Evolutionary conservation across 306 rosid genomes (phyloP), one percentile per base, ranked within the genome.

Genomic region (Acacia confusa): DNA sequence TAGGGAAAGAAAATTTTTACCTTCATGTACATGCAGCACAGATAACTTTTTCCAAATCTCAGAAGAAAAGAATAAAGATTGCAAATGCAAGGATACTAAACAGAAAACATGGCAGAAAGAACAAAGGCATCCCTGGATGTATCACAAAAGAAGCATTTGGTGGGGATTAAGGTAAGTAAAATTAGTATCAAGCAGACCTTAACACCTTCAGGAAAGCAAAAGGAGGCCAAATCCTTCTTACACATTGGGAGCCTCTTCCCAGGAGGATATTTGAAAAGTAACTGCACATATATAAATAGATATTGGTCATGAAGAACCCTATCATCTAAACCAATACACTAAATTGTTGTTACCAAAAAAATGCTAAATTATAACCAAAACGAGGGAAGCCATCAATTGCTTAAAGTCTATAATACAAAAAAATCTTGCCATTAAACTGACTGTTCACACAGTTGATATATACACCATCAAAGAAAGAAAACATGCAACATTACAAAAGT

Each of bases 181-280:
- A 74, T 72, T 41, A 72, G 77, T 74, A 75, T 80, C 79, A 83
- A 85, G 77, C 80, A 81, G 84, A 95, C 99, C 99, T 92, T 90
- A 84, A 93, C 92, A 47, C 98, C 94, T 74, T 78, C 89, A 41
- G 99, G 99, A 82, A 93, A 95, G 88, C 98, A 95, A 83, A 95
- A 95, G 78, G 94, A 87, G 69, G 93, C 86, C 83, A 95, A 84
- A 71, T 95, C 99, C 82, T 88, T 88, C 89, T 74, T 67, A 45
- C 92, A 96, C 88, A 92, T 79, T 30, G 91, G 81, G 58, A 93
- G 74, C 91, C 81, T 89, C 90, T 85, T 92, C 50, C 92, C 86
- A 48, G 96, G 97, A 78, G 99, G 99, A 83, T 93, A 95, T 79
- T 90, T 92, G 84, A 95, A 93, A 85, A 95, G 90, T 67, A 93